Evolutionary conservation across 148 eudicot genomes (phyloP), one percentile per base, ranked within the genome.

Genomic region (Gaultheria prostrata): DNA sequence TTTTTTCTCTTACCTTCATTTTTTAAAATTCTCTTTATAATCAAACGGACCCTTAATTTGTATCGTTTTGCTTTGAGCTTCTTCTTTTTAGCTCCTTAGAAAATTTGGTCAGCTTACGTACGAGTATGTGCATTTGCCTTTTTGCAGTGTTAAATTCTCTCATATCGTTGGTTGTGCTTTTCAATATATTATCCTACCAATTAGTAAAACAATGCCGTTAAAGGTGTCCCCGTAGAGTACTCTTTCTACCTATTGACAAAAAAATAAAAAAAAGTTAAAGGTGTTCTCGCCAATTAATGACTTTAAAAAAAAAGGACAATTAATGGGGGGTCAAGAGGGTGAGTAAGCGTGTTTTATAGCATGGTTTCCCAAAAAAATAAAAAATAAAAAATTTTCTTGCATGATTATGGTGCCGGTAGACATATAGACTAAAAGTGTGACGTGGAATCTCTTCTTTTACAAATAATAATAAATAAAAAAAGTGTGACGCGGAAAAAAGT

Each of bases 401-500:
- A 57, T 65, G 71, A 65, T 71, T 71, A 71, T 71, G 33, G 76
- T 71, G 48, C 45, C 18, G 20, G 33, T 71, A 33, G 45, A 17
- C 33, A 71, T 2, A 15, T 18, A 21, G 71, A 6, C 71, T 4
- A 48, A 45, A 21, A 75, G 78, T 75, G 78, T 9, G 78, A 75
- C 8, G 78, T 30, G 78, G 78, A 45, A 74, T n/a, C n/a, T n/a
- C n/a, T n/a, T n/a, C n/a, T n/a, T n/a, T n/a, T n/a, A n/a, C n/a
- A n/a, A n/a, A n/a, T n/a, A n/a, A n/a, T n/a, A n/a, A n/a, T n/a
- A n/a, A n/a, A n/a, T n/a, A n/a, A n/a, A n/a, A 48, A 45, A 21
- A 75, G 78, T 75, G 78, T 9, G 78, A 75, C 8, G 78, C 53
- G 78, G 78, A 45, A 74, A 39, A 45, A 74, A 35, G 28, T 74